Evolutionary conservation across 2,329 filamentous ascomycete species (phyloP), one percentile per base, ranked within the genome.

Genomic region (Fusarium circinatum): DNA sequence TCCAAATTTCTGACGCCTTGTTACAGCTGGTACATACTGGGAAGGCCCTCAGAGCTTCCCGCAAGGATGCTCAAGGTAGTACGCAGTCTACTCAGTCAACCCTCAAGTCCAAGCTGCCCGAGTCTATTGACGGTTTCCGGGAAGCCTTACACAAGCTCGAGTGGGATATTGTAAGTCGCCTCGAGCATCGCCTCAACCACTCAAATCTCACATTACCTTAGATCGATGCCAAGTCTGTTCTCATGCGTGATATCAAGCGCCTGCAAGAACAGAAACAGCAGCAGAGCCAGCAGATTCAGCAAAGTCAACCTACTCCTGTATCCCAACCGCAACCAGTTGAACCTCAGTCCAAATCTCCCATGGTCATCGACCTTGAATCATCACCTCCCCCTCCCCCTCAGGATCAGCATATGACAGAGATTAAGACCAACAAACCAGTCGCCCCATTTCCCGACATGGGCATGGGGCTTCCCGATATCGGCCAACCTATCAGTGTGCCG

Each of bases 361-460:
- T 82, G 68, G 71, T 78, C 24, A 82, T 84, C 45, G 83, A 84
- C 44, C 52, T 83, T 24, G 81, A 80, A 48, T 83, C 80, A 26
- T 82, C 83, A 22, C 73, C 75, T 11, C 71, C 75, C 8, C 73
- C 75, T 39, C 73, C 75, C 17, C 72, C 75, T 45, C 76, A 78
- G 39, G 75, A 79, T 32, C 83, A 83, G 62, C 76, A 79, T 20
- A 75, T 79, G 58, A 81, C 80, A 52, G 78, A 82, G 38, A 83
- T 83, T 60, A 79, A 75, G n/a, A 62, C 72, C 12, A 75, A 70
- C 39, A 85, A 84, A 74, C 83, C 86, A 20, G 83, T 88, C 57
- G 89, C 89, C 22, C 85, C 89, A 1, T 86, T 90, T 70, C 86
- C 88, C 5, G 86, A 89, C 71, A 89, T 89, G 87, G 87, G 86